Percentiles rank a stretch among this genome's conserved stretches.
These are phyloP conservation scores for Yamadazyma taylorii DNA, from an alignment of 1,139 yeast genomes.

Conservation along the genomic window DNA sequence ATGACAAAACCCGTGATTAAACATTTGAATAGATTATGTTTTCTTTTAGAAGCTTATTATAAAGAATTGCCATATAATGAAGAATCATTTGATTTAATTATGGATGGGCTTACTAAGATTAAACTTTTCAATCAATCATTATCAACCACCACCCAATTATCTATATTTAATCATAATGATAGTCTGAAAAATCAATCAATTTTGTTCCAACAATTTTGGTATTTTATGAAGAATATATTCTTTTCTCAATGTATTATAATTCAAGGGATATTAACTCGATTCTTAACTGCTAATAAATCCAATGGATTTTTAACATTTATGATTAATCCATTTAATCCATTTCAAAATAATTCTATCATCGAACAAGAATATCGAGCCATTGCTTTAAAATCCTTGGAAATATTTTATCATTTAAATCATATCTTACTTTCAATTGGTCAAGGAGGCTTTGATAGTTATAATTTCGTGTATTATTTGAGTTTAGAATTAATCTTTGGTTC, in stretches of 20 bases:
- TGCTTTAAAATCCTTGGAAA: conserved; percentile 40
- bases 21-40: conserved; percentile 50
- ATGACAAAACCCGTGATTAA: conserved; percentile 45
- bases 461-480: conserved; percentile 58
- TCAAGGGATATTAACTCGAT: conserved; percentile 53
- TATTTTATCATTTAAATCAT: conserved; percentile 55
- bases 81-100: conserved; percentile 21
- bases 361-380: conserved; percentile 31
- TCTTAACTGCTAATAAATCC: conserved; percentile 18
- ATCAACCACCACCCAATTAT: conserved; percentile 23
- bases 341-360: conserved; percentile 3
- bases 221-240: conserved; percentile 40
- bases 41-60: conserved; percentile 41
- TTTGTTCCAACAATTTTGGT: conserved; percentile 32
- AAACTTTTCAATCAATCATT: conserved; percentile 28
- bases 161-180: conserved; percentile 21
- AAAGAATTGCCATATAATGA: conserved; percentile 19
- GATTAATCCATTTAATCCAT: conserved; percentile 1
- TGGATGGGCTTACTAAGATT: conserved; percentile 21
- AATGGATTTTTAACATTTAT: conserved; percentile 9
- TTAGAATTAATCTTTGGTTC: conserved; percentile 44
- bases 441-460: conserved; percentile 70
- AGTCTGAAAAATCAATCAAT: conserved; percentile 15
- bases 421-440: conserved; percentile 61
- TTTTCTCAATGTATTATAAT: conserved; percentile 55